Conservation (phyloP, 257 asterid genomes). For the Scutellaria baicalensis region DNA sequence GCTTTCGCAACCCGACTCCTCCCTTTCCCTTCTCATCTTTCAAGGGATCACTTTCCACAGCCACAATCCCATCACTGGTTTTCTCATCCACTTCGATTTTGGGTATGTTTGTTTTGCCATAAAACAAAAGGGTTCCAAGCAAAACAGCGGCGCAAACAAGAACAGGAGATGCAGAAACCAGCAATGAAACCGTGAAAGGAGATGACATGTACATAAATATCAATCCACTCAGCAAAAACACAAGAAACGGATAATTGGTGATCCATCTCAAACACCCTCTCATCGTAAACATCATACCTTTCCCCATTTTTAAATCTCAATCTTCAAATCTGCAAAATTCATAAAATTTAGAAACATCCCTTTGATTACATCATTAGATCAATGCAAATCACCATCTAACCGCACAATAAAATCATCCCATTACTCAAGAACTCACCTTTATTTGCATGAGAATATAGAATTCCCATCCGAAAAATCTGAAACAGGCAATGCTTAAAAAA, state of each 20-base stretch:
- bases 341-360: slow-evolving; percentile 21
- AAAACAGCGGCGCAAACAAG: slow-evolving; percentile 69
- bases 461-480: slow-evolving; percentile 22
- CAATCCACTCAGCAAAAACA: slow-evolving; percentile 43
- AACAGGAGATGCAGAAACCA: slow-evolving; percentile 75
- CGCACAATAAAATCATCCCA: slow-evolving; percentile 8
- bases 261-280: slow-evolving; percentile 41
- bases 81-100: slow-evolving; percentile 46
- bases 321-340: slow-evolving; percentile 33
- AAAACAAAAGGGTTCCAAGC: slow-evolving; percentile 81
- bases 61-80: slow-evolving; percentile 21
- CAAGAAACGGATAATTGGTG: slow-evolving; percentile 63
- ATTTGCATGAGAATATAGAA: slow-evolving; percentile 3
- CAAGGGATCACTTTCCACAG: slow-evolving; percentile 24
- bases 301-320: slow-evolving; percentile 40
- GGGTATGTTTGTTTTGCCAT: slow-evolving; percentile 57
- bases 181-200: slow-evolving; percentile 61
- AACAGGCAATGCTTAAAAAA: slow-evolving; percentile 5
- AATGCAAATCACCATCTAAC: slow-evolving; percentile 10
- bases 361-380: slow-evolving; percentile 12
- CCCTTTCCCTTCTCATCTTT: slow-evolving; percentile 24
- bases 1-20: slow-evolving; percentile 11
- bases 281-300: slow-evolving; percentile 40
- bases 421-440: slow-evolving; percentile 20
- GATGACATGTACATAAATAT: slow-evolving; percentile 43